Percentiles rank a stretch among this genome's conserved stretches.
Conservation (phyloP, 2,329 filamentous ascomycete genomes). For the Mycocentrospora acerina region DNA sequence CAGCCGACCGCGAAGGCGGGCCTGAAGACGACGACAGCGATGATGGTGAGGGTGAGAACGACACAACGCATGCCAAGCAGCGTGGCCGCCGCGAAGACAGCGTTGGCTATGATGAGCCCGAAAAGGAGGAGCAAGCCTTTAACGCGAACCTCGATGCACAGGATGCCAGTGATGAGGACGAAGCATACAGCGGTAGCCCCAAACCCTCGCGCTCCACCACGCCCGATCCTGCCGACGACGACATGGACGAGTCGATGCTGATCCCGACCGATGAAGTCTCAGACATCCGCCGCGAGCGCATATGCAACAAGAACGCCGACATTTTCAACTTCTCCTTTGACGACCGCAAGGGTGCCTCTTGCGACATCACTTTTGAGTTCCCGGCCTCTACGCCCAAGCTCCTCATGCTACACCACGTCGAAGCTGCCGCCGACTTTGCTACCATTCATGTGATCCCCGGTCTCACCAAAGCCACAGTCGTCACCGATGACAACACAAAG, state of each 20-base stretch:
- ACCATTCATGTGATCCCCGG: conserved; percentile 85
- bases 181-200: conserved; percentile 51
- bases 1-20: conserved; percentile 48
- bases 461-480: conserved; percentile 70
- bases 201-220: conserved; percentile 39
- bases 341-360: conserved; percentile 70
- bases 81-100: conserved; percentile 76
- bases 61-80: conserved; percentile 69
- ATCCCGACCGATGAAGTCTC: conserved; percentile 33
- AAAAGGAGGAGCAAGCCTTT: conserved; percentile 83
- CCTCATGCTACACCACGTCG: conserved; percentile 87
- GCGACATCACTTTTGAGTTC: conserved; percentile 81
- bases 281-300: conserved; percentile 35
- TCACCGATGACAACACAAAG: conserved; percentile 54
- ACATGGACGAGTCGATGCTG: conserved; percentile 21
- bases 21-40: conserved; percentile 76
- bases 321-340: conserved; percentile 81
- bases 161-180: conserved; percentile 54
- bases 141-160: conserved; percentile 64
- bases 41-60: conserved; percentile 56
- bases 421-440: conserved; percentile 73
- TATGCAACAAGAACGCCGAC: conserved; percentile 55
- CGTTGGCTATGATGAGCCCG: conserved; percentile 87
- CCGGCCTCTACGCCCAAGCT: conserved; percentile 80
- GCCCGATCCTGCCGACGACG: conserved; percentile 32